Evolutionary conservation across 2,329 filamentous ascomycete genomes (phyloP), one percentile per base, ranked within the genome.

Genomic region (Fusarium albosuccineum): DNA sequence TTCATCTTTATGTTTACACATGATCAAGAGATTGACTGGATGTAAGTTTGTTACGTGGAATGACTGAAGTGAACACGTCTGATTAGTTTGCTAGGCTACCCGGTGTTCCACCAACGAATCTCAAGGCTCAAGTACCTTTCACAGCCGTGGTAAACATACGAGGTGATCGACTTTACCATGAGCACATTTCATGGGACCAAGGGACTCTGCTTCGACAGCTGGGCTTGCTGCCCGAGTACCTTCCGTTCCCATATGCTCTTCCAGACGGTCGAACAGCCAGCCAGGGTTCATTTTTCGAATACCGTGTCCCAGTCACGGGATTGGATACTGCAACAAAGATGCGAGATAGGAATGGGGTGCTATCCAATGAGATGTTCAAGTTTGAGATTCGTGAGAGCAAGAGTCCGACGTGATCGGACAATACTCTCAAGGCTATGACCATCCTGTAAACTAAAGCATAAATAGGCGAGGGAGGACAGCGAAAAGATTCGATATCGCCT

Each of bases 151-250:
- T 91, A 0, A 87, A 87, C 33, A 81, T 92, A 50, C 82, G 89
- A 0, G 89, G 89, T 1, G 88, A 90, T 54, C 82, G 86, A 2
- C 75, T 92, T 1, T 89, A 86, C 60, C 87, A 91, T 57, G 89
- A 92, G 70, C 89, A 91, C 64, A 88, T 92, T 11, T 82, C 85
- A 9, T 92, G 89, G 89, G 89, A 92, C 57, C 89, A 91, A 71
- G 87, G 83, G 0, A 90, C 86, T 0, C 86, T 87, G 9, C 76
- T 92, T n/a, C 77, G 83, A 5, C 88, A 90, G 69, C 71, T 88
- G 3, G 88, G 86, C 0, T 67, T 89, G 44, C 70, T 91, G 56
- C 77, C 77, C 1, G 75, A 91, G 58, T 92, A 88, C 64, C 81
- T 92, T 0, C 85, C 86, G 0, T 92, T 88, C 62, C 89, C 88